Base-by-base conservation (phyloP, 305 asterid species). In the Plantago coronopus region DNA sequence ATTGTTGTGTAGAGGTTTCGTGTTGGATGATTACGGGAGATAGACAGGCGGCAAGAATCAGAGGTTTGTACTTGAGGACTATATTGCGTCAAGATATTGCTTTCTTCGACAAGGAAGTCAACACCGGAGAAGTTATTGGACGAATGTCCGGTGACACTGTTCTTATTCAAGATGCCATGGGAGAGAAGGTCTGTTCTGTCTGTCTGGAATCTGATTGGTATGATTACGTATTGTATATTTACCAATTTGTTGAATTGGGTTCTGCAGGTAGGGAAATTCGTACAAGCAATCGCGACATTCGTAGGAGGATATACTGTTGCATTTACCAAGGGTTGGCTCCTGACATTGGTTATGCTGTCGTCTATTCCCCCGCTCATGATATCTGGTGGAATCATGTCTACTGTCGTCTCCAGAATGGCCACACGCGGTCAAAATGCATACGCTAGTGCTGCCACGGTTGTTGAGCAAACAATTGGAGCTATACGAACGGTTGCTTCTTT, bases 401-500 rank as follows among this genome's bases (percentile, higher is more conserved):
- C 40, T 17, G 42, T 53, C 17, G 58, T 53, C 25, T 25, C 58
- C 40, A 53, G 31, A 13, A 53, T 53, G 58, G 58, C 58, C 31
- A 53, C 17, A 37, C 58, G 58, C 5, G 58, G 58, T 23, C 58
- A 53, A 53, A 53, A 53, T 53, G 58, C 58, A 23, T 53, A 53
- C 15, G 58, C 58, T 22, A 37, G 31, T 15, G 58, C 58, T 53
- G 58, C 42, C 31, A 18, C 31, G 15, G 58, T 53, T 31, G 58
- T 53, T 25, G 58, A 53, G 31, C 58, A 53, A 25, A 53, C 58
- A 15, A 53, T 53, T 25, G 58, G 58, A 0, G 58, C 58, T 37
- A 53, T 53, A 31, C 58, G 58, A 16, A 53, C 58, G 4, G 97
- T 89, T 49, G 95, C 95, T 16, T 81, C 97, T 7, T 87, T 80